Evolutionary conservation across 1,284 basidiomycete species (phyloP).

Genomic region (Marasmius tenuissimus): DNA sequence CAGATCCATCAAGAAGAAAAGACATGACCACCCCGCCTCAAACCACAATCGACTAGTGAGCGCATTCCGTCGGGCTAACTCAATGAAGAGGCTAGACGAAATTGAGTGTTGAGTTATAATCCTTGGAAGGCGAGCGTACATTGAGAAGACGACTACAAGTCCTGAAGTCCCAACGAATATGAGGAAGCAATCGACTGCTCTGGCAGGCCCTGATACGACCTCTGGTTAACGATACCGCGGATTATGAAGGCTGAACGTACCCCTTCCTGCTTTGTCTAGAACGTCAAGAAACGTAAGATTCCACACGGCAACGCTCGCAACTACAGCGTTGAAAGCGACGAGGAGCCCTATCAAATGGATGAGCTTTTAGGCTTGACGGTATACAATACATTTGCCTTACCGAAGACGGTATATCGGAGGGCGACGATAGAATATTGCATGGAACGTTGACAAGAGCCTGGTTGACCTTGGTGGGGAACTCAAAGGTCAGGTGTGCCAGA

Average conservation of each 20-base stretch:
- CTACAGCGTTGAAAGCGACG: conserved; percentile 63
- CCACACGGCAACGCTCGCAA: conserved; percentile 69
- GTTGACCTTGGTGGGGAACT: not conserved
- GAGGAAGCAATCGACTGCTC: conserved; percentile 57
- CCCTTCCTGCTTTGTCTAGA: conserved; percentile 17
- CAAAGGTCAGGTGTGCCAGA: conserved; percentile 17
- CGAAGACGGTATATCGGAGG: conserved; percentile 50
- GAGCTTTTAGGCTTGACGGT: not conserved
- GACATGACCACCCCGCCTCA: conserved; percentile 60
- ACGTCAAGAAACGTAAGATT: conserved; percentile 51
- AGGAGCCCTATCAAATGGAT: conserved; percentile 46
- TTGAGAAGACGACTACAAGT: conserved; percentile 55
- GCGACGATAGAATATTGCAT: conserved; percentile 35
- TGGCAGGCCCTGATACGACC: not conserved
- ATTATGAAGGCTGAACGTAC: not conserved
- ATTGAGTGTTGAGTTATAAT: not conserved
- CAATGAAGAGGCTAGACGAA: conserved; percentile 54
- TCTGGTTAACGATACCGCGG: conserved; percentile 5
- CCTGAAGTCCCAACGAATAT: conserved; percentile 61
- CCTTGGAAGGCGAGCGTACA: conserved; percentile 41
- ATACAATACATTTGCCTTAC: conserved; percentile 30
- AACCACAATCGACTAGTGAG: conserved; percentile 68
- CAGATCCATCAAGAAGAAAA: conserved; percentile 60
- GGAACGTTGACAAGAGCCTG: conserved; percentile 23
- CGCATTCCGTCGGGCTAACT: conserved; percentile 51